Conservation (phyloP, 805 yeast genomes). For the Yarrowia porcina region DNA sequence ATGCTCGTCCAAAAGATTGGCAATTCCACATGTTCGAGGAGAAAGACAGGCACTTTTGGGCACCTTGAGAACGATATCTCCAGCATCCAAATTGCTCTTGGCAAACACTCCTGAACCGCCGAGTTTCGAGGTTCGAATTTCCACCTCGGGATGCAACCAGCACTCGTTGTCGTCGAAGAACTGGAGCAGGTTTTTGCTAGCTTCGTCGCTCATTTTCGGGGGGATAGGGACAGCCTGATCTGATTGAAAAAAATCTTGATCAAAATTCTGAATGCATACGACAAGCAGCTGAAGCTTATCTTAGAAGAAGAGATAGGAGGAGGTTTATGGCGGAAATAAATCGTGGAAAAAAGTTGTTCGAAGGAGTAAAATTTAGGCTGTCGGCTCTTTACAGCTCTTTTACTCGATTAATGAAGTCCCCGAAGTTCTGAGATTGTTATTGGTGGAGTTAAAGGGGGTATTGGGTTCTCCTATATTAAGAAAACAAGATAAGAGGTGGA, state of each 20-base stretch:
- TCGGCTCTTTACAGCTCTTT: no score
- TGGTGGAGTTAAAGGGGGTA: no score
- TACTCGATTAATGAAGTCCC: no score
- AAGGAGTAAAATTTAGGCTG: no score
- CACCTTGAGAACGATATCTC: slow-evolving; percentile 37
- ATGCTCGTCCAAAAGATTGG: slow-evolving; percentile 63
- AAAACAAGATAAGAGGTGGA: no score
- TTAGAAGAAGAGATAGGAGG: not conserved
- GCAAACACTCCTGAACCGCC: slow-evolving; percentile 81
- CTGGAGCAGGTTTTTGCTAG: slow-evolving; percentile 12
- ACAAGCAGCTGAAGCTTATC: not conserved
- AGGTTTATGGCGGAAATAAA: no score
- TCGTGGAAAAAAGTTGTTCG: no score
- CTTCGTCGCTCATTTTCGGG: not conserved
- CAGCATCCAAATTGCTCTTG: slow-evolving; percentile 40
- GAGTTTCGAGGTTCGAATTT: slow-evolving; percentile 45
- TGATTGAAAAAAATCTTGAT: slow-evolving; percentile 18
- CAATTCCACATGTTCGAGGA: slow-evolving; percentile 46
- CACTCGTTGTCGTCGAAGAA: slow-evolving; percentile 60
- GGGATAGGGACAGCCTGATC: not conserved
- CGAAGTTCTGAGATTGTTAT: no score
- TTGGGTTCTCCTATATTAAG: no score
- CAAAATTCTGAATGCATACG: not conserved
- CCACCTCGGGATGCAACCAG: slow-evolving; percentile 51
- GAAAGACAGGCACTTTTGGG: slow-evolving; percentile 39